Base-by-base conservation (phyloP, 139 green algal species). In the Gonium pectorale region DNA sequence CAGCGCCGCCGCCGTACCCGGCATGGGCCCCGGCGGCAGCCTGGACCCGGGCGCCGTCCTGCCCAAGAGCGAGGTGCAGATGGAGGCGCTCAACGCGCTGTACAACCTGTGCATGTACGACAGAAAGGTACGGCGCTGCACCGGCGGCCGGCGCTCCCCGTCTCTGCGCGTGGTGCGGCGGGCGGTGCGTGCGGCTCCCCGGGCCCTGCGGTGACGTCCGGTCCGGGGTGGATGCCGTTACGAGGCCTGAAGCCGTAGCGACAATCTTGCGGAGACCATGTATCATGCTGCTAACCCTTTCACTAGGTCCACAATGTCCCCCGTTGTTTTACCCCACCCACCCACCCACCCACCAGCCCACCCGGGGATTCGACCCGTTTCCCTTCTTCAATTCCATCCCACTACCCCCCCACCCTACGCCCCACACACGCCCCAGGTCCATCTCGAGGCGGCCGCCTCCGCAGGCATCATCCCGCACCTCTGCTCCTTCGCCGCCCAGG, bases 31-130 rank as follows among this genome's bases (percentile, higher is more conserved):
- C 51, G n/a, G 21, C 43, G 37, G 69, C 67, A 24, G 33, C 29
- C 5, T 73, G 37, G 59, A 59, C 52, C 43, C 33, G 11, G 31
- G 63, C 0, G 44, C 31, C 43, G 62, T 73, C 43, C 31, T 86
- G 49, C 67, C 67, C 38, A 52, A 75, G 38, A 86, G 78, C 52
- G 67, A 90, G 67, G 70, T 91, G 60, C 90, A 94, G 83, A 74
- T 90, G 43, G 89, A 96, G 77, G 94, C 89, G 29, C 89, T 97
- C 69, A 78, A 90, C 24, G 91, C 94, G 52, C 86, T 98, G 73
- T 91, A 96, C 89, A 94, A 94, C 86, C 88, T 98, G 49, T 98
- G 94, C 89, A 94, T 95, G 83, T 90, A 95, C 82, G 95, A 94
- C 86, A 91, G 91, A 40, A 89, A 89, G 82, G 87, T 91, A 66